Evolutionary conservation across 148 eudicot species (phyloP), one percentile per base, ranked within the genome.

Genomic region (Vaccinium vitisidaea): DNA sequence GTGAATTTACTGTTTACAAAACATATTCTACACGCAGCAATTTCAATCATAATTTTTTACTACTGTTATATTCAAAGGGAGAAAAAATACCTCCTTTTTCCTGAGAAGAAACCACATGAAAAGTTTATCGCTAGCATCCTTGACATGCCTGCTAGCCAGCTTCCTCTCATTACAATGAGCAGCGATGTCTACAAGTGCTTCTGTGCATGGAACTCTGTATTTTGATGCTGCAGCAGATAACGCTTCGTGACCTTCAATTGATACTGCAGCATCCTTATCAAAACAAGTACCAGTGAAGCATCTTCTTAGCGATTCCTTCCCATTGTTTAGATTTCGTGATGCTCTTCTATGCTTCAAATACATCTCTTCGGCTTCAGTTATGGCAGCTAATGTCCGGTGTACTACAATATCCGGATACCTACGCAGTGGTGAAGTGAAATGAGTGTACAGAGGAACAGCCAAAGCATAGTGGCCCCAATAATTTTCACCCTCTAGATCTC

Each of bases 391-490:
- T 56, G 91, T 92, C 81, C 98, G 92, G 63, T 96, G 98, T 14
- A 96, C 98, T 21, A 96, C 83, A 82, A 96, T 94, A 85, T 96
- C 99, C 39, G 98, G 92, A 89, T 94, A 96, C 9, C 99, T 90
- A 59, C 99, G 94, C 46, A 96, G 86, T 83, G 99, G 98, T 71
- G 99, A 94, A 83, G 99, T 96, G 80, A 96, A 96, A 84, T 96
- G 99, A 32, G 99, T 93, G 86, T 96, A 96, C 59, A 94, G 87
- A 77, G 98, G 97, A 54, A 94, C 91, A 61, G 97, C 98, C 52
- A 96, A 86, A 9, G 99, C 94, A 93, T 92, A 96, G 89, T 96
- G 98, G 77, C 97, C 92, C 92, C 91, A 86, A 76, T 92, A 93
- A 63, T 86, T 88, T 73, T 88, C 88, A 56, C 86, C 55, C 69